A percentile compares a stretch with the other conserved stretches of the same genome.
These are phyloP conservation scores for Noccaea caerulescens DNA, from an alignment of 345 rosid species.

Conservation along the genomic window DNA sequence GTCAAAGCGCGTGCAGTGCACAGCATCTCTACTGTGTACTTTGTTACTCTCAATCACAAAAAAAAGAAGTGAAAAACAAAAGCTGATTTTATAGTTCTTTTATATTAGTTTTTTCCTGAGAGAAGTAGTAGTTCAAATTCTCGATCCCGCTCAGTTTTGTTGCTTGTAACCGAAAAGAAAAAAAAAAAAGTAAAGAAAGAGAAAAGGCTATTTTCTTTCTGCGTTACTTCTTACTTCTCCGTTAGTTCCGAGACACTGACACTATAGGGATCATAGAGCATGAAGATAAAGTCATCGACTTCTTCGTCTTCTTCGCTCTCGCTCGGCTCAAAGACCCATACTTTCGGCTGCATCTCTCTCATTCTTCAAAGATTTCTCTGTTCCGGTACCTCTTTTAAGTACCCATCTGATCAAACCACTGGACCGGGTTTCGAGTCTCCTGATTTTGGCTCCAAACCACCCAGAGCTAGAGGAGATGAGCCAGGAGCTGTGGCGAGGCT, in stretches of 20 bases:
- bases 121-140: slow-evolving; percentile 52
- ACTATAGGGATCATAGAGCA: slow-evolving; percentile 33
- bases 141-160: slow-evolving; percentile 52
- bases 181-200: not conserved
- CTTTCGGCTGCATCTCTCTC: slow-evolving; percentile 54
- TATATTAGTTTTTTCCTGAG: slow-evolving; percentile 10
- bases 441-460: slow-evolving; percentile 13
- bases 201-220: slow-evolving; percentile 27
- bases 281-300: slow-evolving; percentile 52
- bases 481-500: slow-evolving; percentile 80
- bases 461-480: slow-evolving; percentile 21
- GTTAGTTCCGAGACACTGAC: slow-evolving; percentile 39
- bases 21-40: slow-evolving; percentile 30
- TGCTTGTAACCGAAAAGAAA: not conserved
- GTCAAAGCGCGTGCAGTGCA: slow-evolving; percentile 59
- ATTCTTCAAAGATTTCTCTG: slow-evolving; percentile 64
- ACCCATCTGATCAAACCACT: slow-evolving; percentile 59
- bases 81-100: not conserved
- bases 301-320: slow-evolving; percentile 49
- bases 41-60: slow-evolving; percentile 5
- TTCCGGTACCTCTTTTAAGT: slow-evolving; percentile 55
- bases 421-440: slow-evolving; percentile 38
- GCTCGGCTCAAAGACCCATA: slow-evolving; percentile 44
- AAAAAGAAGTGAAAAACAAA: slow-evolving; percentile 6
- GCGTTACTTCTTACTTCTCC: slow-evolving; percentile 25